Conservation (phyloP, 108 stramenopile genomes). For the Pseudonitzschia multiseries region DNA sequence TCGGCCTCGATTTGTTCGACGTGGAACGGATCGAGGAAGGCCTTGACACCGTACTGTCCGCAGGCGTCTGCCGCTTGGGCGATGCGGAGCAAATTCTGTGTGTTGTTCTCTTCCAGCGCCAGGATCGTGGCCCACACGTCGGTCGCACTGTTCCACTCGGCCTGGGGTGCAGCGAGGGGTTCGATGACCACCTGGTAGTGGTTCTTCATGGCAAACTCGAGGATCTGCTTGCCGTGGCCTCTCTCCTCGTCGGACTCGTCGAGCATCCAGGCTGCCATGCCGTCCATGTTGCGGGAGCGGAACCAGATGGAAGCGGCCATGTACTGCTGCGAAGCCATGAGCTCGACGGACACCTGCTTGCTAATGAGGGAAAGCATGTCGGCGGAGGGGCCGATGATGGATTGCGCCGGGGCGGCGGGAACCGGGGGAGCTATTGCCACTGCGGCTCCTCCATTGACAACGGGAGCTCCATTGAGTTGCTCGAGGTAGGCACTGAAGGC, state of each 20-base stretch:
- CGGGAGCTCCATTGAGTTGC: too few species aligned
- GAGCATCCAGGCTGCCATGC: constrained; percentile 42
- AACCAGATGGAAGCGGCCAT: constrained; percentile 41
- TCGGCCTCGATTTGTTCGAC: constrained; percentile 41
- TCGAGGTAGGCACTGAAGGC: too few species aligned
- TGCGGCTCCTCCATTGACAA: too few species aligned
- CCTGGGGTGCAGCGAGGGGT: constrained; percentile 25
- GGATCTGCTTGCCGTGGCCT: constrained; percentile 25
- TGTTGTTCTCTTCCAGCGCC: constrained; percentile 27
- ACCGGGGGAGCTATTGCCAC: too few species aligned
- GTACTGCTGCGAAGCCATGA: constrained; percentile 35
- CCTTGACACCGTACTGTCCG: constrained; percentile 25
- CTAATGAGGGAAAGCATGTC: constrained; percentile 22
- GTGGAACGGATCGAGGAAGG: constrained; percentile 36
- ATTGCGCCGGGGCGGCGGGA: too few species aligned
- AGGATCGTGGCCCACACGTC: constrained; percentile 36
- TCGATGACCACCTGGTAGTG: constrained; percentile 20
- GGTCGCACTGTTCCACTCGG: constrained; percentile 24
- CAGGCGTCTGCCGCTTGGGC: constrained; percentile 30
- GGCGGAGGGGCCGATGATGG: too few species aligned
- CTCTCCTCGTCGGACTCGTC: constrained; percentile 42
- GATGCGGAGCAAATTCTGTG: constrained; percentile 26
- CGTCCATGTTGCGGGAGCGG: constrained; percentile 12
- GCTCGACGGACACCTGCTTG: constrained; percentile 35
- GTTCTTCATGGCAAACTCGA: constrained; percentile 35